Evolutionary conservation across 257 asterid species (phyloP).

Genomic region (Solanum infundibuliforme): DNA sequence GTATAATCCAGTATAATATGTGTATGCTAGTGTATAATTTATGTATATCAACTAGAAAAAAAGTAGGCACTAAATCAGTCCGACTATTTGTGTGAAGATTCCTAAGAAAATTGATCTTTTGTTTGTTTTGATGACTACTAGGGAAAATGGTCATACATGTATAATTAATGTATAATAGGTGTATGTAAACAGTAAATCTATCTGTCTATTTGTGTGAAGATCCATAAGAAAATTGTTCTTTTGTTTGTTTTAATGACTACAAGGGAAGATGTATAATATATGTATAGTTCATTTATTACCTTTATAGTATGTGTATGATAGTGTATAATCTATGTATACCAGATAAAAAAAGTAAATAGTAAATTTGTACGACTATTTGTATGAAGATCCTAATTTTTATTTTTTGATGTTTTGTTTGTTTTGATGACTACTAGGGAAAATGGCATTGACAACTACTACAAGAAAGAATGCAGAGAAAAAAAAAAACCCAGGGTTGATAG

Average conservation of each 20-base stretch:
- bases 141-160: conserved; percentile 3
- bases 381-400: background rate
- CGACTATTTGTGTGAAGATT: background rate
- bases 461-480: background rate
- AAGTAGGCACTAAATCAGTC: background rate
- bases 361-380: background rate
- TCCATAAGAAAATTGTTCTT: too few relatives aligned
- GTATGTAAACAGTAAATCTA: background rate
- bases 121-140: background rate
- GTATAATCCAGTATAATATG: background rate
- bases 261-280: conserved; percentile 4
- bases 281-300: background rate
- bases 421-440: conserved; percentile 11
- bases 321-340: background rate
- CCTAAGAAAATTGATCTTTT: background rate
- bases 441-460: background rate
- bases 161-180: background rate
- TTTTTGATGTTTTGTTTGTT: background rate
- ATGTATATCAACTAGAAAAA: background rate
- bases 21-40: background rate
- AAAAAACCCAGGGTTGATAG: background rate
- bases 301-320: background rate
- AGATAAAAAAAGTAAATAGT: background rate
- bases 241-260: background rate
- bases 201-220: background rate